These are phyloP conservation scores for Teratosphaeriaceae sp. DNA, from an alignment of 2,329 filamentous ascomycete genomes.

Conservation along the genomic window DNA sequence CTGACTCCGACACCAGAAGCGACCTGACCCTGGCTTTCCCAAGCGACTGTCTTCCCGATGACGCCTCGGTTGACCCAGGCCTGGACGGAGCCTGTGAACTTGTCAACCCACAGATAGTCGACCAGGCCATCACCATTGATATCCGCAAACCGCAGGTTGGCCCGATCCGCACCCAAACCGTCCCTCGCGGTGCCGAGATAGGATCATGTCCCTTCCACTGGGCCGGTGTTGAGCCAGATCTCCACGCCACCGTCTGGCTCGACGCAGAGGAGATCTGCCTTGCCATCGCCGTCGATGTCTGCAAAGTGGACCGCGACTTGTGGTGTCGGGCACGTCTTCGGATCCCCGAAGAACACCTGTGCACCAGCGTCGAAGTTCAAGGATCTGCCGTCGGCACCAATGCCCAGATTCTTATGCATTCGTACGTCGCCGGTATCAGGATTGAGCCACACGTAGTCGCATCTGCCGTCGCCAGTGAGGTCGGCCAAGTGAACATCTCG, in stretches of 20 bases:
- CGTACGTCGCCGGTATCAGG: constrained; percentile 1
- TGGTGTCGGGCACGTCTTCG: no score
- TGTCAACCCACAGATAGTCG: constrained; percentile 9
- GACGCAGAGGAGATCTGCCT: constrained; percentile 9
- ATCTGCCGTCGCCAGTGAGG: constrained; percentile 8
- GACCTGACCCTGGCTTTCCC: neutral
- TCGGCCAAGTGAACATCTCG: constrained; percentile 9
- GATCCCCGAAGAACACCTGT: constrained; percentile 5
- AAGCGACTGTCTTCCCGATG: neutral
- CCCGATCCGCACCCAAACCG: constrained; percentile 8
- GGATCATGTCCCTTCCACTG: constrained; percentile 2
- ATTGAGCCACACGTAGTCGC: constrained; percentile 9
- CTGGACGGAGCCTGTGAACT: constrained; percentile 8
- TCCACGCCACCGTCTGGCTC: constrained; percentile 3
- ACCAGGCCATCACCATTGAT: constrained; percentile 11
- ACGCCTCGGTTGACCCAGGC: neutral
- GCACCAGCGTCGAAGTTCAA: constrained; percentile 3
- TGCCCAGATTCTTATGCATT: constrained; percentile 2
- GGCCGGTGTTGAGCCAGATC: constrained; percentile 9
- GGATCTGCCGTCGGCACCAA: neutral
- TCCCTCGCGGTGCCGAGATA: constrained; percentile 10
- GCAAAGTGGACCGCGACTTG: constrained; percentile 6
- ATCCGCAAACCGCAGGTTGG: constrained; percentile 11
- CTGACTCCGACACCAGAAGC: neutral
- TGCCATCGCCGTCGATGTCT: constrained; percentile 9